Percentiles rank a stretch among this genome's conserved stretches.
Conservation (phyloP, 2,329 filamentous ascomycete genomes). For the Fusarium sublunatum region DNA sequence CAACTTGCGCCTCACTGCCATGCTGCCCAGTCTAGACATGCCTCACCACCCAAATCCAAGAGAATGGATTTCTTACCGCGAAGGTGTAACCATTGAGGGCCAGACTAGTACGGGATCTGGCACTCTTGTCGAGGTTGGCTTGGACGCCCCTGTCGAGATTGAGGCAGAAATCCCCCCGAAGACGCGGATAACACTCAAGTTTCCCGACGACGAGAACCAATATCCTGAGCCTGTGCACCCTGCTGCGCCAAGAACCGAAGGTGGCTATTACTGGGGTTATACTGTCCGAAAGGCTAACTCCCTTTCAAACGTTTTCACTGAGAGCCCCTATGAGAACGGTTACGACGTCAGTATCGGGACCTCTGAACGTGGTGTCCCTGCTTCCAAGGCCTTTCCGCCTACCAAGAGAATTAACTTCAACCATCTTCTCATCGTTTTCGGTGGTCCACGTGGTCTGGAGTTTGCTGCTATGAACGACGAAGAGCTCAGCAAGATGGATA, state of each 20-base stretch:
- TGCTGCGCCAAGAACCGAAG: slow-evolving; percentile 75
- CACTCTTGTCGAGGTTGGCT: slow-evolving; percentile 69
- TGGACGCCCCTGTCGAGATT: slow-evolving; percentile 67
- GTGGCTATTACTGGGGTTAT: slow-evolving; percentile 90
- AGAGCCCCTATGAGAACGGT: slow-evolving; percentile 77
- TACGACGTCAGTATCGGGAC: slow-evolving; percentile 88
- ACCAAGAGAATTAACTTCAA: slow-evolving; percentile 64
- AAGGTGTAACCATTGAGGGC: slow-evolving; percentile 73
- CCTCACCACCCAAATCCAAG: slow-evolving; percentile 82
- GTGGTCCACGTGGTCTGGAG: slow-evolving; percentile 83
- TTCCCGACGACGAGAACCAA: slow-evolving; percentile 62
- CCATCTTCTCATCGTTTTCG: slow-evolving; percentile 82
- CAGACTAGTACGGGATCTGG: slow-evolving; percentile 56
- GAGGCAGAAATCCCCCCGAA: slow-evolving; percentile 72
- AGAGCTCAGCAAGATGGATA: slow-evolving; percentile 67
- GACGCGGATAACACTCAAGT: slow-evolving; percentile 78
- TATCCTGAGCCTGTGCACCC: slow-evolving; percentile 72
- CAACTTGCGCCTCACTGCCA: slow-evolving; percentile 78
- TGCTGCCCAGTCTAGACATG: slow-evolving; percentile 83
- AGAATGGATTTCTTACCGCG: slow-evolving; percentile 83
- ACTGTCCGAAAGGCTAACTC: slow-evolving; percentile 72
- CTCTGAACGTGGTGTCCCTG: slow-evolving; percentile 76
- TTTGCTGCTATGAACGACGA: slow-evolving; percentile 74
- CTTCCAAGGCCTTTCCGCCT: slow-evolving; percentile 59
- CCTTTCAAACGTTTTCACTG: slow-evolving; percentile 80